Base-by-base conservation (phyloP, 495 filamentous ascomycete genomes). In the Penicillium salamii region DNA sequence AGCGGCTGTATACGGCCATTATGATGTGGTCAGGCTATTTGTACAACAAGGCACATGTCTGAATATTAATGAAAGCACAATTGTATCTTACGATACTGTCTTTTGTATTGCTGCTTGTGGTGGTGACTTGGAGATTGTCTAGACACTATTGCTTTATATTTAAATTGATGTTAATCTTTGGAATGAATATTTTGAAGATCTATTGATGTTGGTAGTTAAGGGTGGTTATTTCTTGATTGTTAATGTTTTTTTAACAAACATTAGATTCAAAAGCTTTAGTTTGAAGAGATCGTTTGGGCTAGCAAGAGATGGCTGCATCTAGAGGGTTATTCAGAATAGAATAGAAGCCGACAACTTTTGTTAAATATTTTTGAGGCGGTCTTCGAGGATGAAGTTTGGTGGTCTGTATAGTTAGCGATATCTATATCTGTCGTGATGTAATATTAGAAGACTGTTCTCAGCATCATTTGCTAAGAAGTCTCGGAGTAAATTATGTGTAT, bases 41-140 rank as follows among this genome's bases (percentile, higher is more conserved):
- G 48, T 50, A 40, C 15, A 41, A 18, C 17, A 50, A 36, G 48
- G 15, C 23, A 21, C 12, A 36, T 13, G 23, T 42, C 24, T 50
- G 12, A 32, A 35, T n/a, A 45, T 54, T 18, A 54, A 54, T 31
- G 19, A 44, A 46, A 31, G 46, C 1, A 54, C 19, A n/a, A 45
- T 49, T 26, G 42, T 15, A 37, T 26, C 21, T 34, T 14, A 48
- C 35, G 52, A 54, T 35, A 50, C 46, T 29, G 44, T 40, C 12
- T 34, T 54, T 24, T 49, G 34, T n/a, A 55, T 55, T 26, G 36
- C 52, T n/a, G 46, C 41, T 14, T 17, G 42, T 29, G 14, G 42
- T 29, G 42, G 52, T 19, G 28, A 46, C 36, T 44, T 50, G 23
- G 42, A 50, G 28, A 41, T 50, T 12, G 46, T 50, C 28, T 29